These are phyloP conservation scores for Ceratobasidium papillatum DNA, from an alignment of 1,284 basidiomycete species.

Conservation along the genomic window DNA sequence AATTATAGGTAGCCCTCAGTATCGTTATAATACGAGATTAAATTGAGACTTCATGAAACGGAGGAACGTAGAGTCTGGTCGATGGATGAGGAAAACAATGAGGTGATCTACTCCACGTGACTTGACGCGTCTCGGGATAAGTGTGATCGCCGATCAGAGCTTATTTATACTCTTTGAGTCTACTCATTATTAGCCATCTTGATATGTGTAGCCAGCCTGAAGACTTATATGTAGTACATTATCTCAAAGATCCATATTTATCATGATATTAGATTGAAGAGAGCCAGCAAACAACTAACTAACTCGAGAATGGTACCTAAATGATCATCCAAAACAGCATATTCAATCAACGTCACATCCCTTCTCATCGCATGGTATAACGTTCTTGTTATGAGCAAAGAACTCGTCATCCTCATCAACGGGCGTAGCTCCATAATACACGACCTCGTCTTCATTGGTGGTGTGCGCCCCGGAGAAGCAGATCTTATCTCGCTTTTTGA, in stretches of 20 bases:
- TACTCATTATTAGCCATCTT: too few species aligned
- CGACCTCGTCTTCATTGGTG: background rate
- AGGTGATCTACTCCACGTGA: background rate
- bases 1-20: background rate
- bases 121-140: background rate
- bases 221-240: too few species aligned
- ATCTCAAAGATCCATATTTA: too few species aligned
- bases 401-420: conserved; percentile 15
- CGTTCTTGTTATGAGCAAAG: conserved; percentile 10
- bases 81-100: background rate
- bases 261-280: too few species aligned
- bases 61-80: background rate
- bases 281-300: too few species aligned
- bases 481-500: background rate
- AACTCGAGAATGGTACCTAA: too few species aligned
- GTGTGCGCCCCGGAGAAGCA: background rate
- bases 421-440: background rate
- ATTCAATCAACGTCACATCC: conserved; percentile 1
- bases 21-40: background rate
- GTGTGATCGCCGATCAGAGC: background rate
- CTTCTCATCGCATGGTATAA: background rate
- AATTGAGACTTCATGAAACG: background rate
- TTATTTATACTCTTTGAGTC: too few species aligned
- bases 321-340: too few species aligned
- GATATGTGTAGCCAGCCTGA: too few species aligned